Conservation (phyloP, 1,139 yeast genomes). For the Candida smagusa region DNA sequence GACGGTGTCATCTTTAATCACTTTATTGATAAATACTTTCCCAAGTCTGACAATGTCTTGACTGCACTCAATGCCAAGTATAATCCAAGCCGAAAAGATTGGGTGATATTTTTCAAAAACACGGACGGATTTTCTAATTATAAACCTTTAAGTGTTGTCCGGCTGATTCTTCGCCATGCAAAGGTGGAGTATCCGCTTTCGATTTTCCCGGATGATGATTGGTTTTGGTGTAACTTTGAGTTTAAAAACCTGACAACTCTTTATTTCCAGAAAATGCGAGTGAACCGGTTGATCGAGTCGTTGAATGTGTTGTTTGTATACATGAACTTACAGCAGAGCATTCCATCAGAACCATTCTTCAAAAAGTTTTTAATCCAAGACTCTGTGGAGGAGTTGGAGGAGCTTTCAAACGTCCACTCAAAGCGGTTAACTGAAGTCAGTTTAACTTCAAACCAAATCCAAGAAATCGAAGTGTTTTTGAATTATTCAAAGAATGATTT, state of each 20-base stretch:
- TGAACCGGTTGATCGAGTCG: constrained; percentile 47
- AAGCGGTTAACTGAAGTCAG: constrained; percentile 17
- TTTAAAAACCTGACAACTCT: constrained; percentile 27
- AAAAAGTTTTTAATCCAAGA: constrained; percentile 39
- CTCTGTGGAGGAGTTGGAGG: constrained; percentile 1
- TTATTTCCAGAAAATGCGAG: constrained; percentile 31
- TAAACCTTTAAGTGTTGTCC: constrained; percentile 40
- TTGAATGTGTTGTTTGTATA: constrained; percentile 47
- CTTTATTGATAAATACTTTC: constrained; percentile 19
- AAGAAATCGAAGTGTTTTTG: constrained; percentile 56
- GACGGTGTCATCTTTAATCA: constrained; percentile 43
- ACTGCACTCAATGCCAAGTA: constrained; percentile 36
- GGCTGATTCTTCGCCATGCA: constrained; percentile 28
- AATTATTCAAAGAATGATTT: constrained; percentile 52
- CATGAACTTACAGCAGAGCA: constrained; percentile 25
- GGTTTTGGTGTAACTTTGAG: constrained; percentile 38
- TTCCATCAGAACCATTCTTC: constrained; percentile 26
- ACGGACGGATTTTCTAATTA: constrained; percentile 18
- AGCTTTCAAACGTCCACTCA: background rate
- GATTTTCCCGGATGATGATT: constrained; percentile 34
- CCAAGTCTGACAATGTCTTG: constrained; percentile 8
- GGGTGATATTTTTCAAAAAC: constrained; percentile 29
- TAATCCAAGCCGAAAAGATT: constrained; percentile 30
- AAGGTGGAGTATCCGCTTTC: constrained; percentile 34
- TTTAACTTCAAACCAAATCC: constrained; percentile 24